Evolutionary conservation across 495 filamentous ascomycete genomes (phyloP), one percentile per base, ranked within the genome.

Genomic region (Penicillium desertorum): DNA sequence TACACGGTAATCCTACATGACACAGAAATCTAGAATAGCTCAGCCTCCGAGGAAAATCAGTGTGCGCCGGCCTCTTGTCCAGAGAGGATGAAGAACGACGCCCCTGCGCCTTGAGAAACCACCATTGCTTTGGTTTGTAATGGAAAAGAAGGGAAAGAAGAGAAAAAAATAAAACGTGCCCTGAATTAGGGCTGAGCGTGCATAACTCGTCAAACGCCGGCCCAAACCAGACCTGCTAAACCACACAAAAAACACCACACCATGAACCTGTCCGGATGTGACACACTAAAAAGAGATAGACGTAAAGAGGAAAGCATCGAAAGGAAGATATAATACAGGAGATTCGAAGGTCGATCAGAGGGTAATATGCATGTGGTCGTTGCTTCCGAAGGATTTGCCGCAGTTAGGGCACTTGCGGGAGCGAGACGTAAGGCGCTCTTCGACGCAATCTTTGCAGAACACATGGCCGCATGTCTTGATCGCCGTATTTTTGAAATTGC

Each of bases 391-490:
- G 2, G 91, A 85, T 70, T 86, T 86, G 69, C 86, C 88, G 77
- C 94, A 98, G 63, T 87, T 92, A 5, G 94, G 94, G 65, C 94
- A 98, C 72, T 98, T 98, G 56, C 94, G 84, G 68, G 90, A 92
- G 34, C 94, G 89, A 57, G 92, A 94, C 9, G 81, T 79, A 50
- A 96, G 84, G 49, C 92, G 86, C 64, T 92, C 87, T 51, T 96
- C 90, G 25, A 96, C 87, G 66, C 94, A 98, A 25, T 85, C 82
- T 62, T 82, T 85, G 83, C 94, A 98, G 72, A 98, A 96, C 20
- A 96, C 85, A 73, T 98, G 94, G n/a, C 94, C 94, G 70, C 94
- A 98, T 14, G 88, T 90, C 68, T 91, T 92, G 62, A 98, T 81
- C 17, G 86, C 87, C 1, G 92, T 96, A 69, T 98, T 89, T 74